Evolutionary conservation across 2,329 filamentous ascomycete genomes (phyloP).

Genomic region (Cladosporium sp.): DNA sequence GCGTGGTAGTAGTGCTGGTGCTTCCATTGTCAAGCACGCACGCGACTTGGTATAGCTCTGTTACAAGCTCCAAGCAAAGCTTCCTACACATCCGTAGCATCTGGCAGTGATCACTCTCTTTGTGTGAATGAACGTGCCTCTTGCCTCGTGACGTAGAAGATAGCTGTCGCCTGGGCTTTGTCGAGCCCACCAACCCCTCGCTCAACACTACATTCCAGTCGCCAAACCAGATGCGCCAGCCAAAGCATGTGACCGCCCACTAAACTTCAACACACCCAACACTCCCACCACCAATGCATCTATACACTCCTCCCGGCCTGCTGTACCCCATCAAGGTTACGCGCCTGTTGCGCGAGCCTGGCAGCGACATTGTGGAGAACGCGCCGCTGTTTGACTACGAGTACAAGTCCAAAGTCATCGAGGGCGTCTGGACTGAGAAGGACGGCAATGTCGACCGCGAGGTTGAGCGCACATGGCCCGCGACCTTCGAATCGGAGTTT

Average conservation of each 20-base stretch:
- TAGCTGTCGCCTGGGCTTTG: not conserved
- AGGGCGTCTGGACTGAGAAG: slow-evolving; percentile 71
- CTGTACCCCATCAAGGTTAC: slow-evolving; percentile 93
- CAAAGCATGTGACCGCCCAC: slow-evolving; percentile 15
- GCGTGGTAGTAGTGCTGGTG: not conserved
- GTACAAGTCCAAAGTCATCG: slow-evolving; percentile 72
- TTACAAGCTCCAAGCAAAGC: slow-evolving; percentile 3
- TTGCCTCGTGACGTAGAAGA: slow-evolving; percentile 19
- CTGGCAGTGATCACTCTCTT: slow-evolving; percentile 15
- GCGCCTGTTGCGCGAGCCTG: slow-evolving; percentile 73
- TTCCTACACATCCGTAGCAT: slow-evolving; percentile 16
- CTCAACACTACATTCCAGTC: not conserved
- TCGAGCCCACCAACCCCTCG: not conserved
- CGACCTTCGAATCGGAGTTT: slow-evolving; percentile 78
- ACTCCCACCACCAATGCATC: slow-evolving; percentile 43
- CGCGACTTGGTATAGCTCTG: not conserved
- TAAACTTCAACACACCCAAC: slow-evolving; percentile 9
- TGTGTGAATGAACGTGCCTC: slow-evolving; percentile 13
- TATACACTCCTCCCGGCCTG: slow-evolving; percentile 56
- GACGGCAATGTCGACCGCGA: slow-evolving; percentile 52
- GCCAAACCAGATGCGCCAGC: slow-evolving; percentile 9
- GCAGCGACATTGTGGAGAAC: slow-evolving; percentile 73
- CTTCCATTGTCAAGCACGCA: not conserved
- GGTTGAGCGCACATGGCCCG: slow-evolving; percentile 69
- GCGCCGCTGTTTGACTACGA: slow-evolving; percentile 83